Base-by-base conservation (phyloP, 2,329 filamentous ascomycete genomes). In the Chaetoscypha palmicola region DNA sequence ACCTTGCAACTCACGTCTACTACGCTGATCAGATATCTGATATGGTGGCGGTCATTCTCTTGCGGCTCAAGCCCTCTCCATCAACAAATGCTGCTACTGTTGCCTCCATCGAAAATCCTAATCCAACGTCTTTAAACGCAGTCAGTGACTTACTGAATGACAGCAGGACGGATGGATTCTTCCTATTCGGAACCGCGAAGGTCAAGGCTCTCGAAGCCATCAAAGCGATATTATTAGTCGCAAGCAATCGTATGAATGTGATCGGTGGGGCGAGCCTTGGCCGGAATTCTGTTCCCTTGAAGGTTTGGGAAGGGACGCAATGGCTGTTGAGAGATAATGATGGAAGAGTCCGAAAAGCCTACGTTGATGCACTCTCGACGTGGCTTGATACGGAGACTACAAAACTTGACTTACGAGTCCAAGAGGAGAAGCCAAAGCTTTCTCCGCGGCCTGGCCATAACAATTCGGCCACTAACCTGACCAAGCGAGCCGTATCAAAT, bases 11-110 rank as follows among this genome's bases (percentile, higher is more conserved):
- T 1, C 92, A 98, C 60, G 82, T 96, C 23, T 98, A 98, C 68
- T 98, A 98, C 62, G 86, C 86, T 1, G 91, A 97, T 56, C 92
- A 98, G 64, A 87, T 97, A 43, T 81, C 86, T 1, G 92, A 98
- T 64, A 96, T 97, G 88, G 80, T 96, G 40, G 76, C 81, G 16
- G 80, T 87, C 1, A 82, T 97, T 34, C 68, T 97, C 12, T 68
- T 77, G 22, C 82, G 88, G 16, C 72, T 97, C 22, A 92, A 86
- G 63, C 86, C 89, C 2, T 68, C 70, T 9, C 49, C 61, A 12
- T 59, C 63, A 30, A 67, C 72, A 2, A 67, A 68, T 12, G 59
- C 70, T 4, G 64, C 63, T 41, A 41, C 33, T 59, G 68, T 68
- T 3, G 66, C 69, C 23, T 71, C 71, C 3, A 72, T 73, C 12